Base-by-base conservation (phyloP, 140 eudicot species). In the Stevia rebaudiana region DNA sequence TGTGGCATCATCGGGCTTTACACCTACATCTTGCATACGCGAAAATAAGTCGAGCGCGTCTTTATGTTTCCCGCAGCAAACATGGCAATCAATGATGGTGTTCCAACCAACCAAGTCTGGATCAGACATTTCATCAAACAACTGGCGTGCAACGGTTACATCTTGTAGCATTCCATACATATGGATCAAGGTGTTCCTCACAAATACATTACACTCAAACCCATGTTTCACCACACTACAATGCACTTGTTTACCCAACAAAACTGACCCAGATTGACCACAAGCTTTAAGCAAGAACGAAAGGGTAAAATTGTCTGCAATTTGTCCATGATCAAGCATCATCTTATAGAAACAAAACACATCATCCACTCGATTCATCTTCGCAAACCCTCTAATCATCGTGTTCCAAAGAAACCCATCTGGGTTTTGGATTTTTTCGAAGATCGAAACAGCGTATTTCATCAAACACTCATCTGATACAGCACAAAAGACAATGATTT, bases 331-430 rank as follows among this genome's bases (percentile, higher is more conserved):
- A 28, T 80, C 77, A 54, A 69, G 63, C 89, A 83, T 76, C 65
- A 37, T 73, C 61, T 76, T 76, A 53, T 73, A 73, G 18, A 76
- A 80, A 23, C 13, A 25, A 74, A 83, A 79, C 42, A 63, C 74
- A 17, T 70, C 30, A 25, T 76, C 69, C 1, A 76, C 81, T 28
- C 70, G 64, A 60, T 71, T 73, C 28, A 50, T 61, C 74, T 65
- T 73, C 41, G 59, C 82, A 76, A 83, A 83, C 65, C 83, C 85
- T 65, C 85, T 70, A 47, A 83, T 80, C 83, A 83, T 69, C 6
- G 89, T 61, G 41, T 83, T 83, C 85, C 83, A 83, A 25, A 83
- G 59, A 58, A 83, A 83, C 81, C 81, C 89, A 73, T 83, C 89
- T 66, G 89, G 89, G 61, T 48, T 65, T 4, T 67, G 74, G 39